Base-by-base conservation (phyloP, 208 protist genomes). In the Trypanosoma scelopori region DNA sequence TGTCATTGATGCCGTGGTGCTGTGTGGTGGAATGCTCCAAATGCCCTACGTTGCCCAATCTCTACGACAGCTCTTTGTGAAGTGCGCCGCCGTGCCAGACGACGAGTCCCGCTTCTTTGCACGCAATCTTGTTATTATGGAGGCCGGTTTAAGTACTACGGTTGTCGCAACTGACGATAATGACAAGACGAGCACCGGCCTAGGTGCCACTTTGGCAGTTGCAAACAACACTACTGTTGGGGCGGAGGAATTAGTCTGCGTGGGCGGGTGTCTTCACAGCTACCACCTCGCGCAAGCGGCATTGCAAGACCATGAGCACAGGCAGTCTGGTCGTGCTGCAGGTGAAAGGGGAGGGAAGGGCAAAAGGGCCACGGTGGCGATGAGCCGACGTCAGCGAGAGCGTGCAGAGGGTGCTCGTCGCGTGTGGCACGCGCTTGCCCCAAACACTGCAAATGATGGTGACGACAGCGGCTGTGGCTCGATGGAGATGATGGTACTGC, bases 21-120 rank as follows among this genome's bases (percentile, higher is more conserved):
- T 93, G 6, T 74, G 74, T 25, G 91, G 91, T 39, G 91, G 91
- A 20, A 93, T 94, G 87, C 78, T 76, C 55, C 78, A 92, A 45
- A 86, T 93, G 64, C 61, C 84, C 0, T 74, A 49, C 22, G 59
- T 92, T 32, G 79, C 73, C n/a, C 76, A 79, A 55, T 58, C 73
- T 39, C 43, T 87, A 13, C 66, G 75, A 20, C 53, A 76, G 20
- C 35, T 74, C 27, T 71, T 90, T 56, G 57, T 45, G 22, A 59
- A 61, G 18, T 55, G 37, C 35, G 51, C 68, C 3, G 5, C 46
- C 9, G n/a, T 13, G 15, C 30, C 37, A 32, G 15, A n/a, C 16
- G 35, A 22, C 13, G 46, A 41, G 0, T 35, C 5, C n/a, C 30
- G 42, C 15, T 43, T 39, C 18, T 74, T 74, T 55, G 42, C 68